A percentile compares a stretch with the other conserved stretches of the same genome.
Conservation (phyloP, 768 basidiomycete genomes). For the Panus rudis region DNA sequence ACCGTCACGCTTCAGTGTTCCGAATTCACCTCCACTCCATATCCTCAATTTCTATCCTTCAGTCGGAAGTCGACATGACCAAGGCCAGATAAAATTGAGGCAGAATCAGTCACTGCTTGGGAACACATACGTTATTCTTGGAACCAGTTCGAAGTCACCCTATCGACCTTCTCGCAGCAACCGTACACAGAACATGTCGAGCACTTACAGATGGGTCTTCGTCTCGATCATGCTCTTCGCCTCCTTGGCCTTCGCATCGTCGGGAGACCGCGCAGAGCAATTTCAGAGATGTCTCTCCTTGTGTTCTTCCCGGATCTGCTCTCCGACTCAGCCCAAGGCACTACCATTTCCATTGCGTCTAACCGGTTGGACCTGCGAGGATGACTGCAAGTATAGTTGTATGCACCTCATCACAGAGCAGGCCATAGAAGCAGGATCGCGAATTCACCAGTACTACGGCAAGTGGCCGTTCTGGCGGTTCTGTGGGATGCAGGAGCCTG, state of each 20-base stretch:
- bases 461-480: constrained; percentile 97
- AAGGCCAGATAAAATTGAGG: too few species aligned
- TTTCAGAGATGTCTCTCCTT: constrained; percentile 33
- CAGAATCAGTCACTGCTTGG: too few species aligned
- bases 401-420: constrained; percentile 71
- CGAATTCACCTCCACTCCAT: too few species aligned
- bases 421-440: constrained; percentile 34
- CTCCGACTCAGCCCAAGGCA: constrained; percentile 4
- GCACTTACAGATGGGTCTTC: too few species aligned
- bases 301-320: constrained; percentile 26
- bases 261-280: constrained; percentile 21
- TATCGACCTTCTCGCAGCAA: too few species aligned
- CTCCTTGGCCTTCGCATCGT: constrained; percentile 37
- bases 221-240: too few species aligned
- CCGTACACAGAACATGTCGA: too few species aligned
- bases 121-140: too few species aligned
- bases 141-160: too few species aligned
- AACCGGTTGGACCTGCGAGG: constrained; percentile 81
- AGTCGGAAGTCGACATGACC: too few species aligned
- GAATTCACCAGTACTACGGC: constrained; percentile 78
- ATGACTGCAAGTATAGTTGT: constrained; percentile 87
- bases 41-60: too few species aligned
- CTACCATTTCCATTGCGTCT: constrained; percentile 39
- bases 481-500: constrained; percentile 89
- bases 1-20: too few species aligned